Base-by-base conservation (phyloP, 1,284 basidiomycete species). In the Cutaneotrichosporon mucoides region DNA sequence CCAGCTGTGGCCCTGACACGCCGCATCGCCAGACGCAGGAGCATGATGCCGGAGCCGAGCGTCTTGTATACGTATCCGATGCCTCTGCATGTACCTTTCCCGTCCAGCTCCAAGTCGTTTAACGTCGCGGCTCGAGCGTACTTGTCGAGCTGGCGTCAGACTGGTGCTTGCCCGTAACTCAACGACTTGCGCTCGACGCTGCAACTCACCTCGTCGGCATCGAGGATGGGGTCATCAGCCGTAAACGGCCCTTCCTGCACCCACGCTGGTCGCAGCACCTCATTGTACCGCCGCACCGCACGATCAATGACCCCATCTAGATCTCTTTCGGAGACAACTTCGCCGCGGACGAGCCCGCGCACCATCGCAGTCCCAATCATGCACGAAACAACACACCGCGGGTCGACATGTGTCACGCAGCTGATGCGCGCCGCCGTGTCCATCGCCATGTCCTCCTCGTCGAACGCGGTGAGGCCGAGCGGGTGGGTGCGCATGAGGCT, bases 11-110 rank as follows among this genome's bases (percentile, higher is more conserved):
- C 42, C 10, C 9, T 8, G 47, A 54, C 42, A 2, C 9, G 16
- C 3, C n/a, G 34, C 46, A 60, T 50, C 2, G 59, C 59, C 16
- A 16, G 51, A 5, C 59, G 59, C 8, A 63, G 57, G n/a, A 59
- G 43, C 4, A 48, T 8, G 2, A 63, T 24, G 4, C 52, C 58
- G 2, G 46, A 35, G 15, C 61, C 61, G 6, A 63, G 57, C 10
- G 55, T 15, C 43, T 63, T 63, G 38, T 59, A 57, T 37, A 63
- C 61, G 48, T 63, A 63, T n/a, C 61, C 61, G 16, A 63, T 63
- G 24, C 34, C 60, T 4, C 8, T 10, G 2, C 44, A 13, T 15
- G n/a, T 16, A 3, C 61, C 57, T 1, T n/a, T 4, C 3, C 46
- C 52, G 52, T 62, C 61, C 8, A 59, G 61, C 12, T 59, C 55